Evolutionary conservation across 805 yeast genomes (phyloP), one percentile per base, ranked within the genome.

Genomic region (Ogataea ramenticola): DNA sequence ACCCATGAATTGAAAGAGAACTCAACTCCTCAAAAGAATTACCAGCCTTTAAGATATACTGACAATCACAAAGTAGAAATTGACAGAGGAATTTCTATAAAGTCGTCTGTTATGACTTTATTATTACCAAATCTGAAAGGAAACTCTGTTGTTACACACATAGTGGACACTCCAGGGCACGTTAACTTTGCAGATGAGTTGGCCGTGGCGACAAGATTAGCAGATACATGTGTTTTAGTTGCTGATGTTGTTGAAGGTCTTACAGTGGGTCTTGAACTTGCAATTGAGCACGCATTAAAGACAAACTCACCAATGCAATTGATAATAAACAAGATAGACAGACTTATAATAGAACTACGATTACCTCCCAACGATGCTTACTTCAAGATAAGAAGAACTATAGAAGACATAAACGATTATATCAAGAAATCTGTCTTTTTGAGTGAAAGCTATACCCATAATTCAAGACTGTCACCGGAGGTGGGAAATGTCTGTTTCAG

Each of bases 121-220:
- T 58, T 90, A 7, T 59, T 82, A 15, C 75, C 74, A 0, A 77
- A 78, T 55, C 48, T 76, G 26, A 62, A 59, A 14, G 75, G 70
- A 1, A 77, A 74, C 48, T 81, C 95, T 0, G 62, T 66, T 16
- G 75, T 77, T 0, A 53, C 81, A 19, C 86, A 84, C 54, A 48
- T 90, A 1, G 50, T 88, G 1, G 99, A 95, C 55, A 70, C 96
- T 0, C 99, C 99, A 0, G 99, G 99, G 0, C 98, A 93, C 61
- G 74, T 77, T 0, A 82, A 88, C 55, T 93, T 93, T 55, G 64
- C 70, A 26, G 96, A 88, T 56, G 97, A 93, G 52, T 64, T 78
- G 4, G 71, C 77, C 0, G 71, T 76, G 0, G 74, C 85, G 0
- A 60, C 80, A 10, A 60, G 76, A 20, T 67, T 81, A 0, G 73